A percentile compares a stretch with the other conserved stretches of the same genome.
Evolutionary conservation across 805 yeast species (phyloP).

Genomic region (Zygotorulaspora florentina): DNA sequence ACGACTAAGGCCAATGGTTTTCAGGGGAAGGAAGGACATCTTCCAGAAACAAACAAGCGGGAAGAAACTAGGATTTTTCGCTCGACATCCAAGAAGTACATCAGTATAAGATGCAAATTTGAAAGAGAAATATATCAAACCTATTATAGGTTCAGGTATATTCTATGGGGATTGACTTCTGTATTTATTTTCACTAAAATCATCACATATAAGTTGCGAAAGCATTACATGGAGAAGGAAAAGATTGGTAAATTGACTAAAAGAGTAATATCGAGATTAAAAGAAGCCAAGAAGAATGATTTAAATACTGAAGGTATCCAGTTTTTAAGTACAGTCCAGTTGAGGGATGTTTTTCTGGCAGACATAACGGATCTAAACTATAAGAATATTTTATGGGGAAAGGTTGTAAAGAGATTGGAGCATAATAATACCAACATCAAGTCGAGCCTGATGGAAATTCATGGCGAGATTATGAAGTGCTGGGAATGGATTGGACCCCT

Average conservation of each 20-base stretch:
- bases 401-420: conserved; percentile 54
- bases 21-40: conserved; percentile 37
- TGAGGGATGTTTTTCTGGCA: conserved; percentile 59
- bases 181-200: conserved; percentile 22
- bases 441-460: conserved; percentile 59
- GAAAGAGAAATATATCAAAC: conserved; percentile 47
- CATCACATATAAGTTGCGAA: conserved; percentile 36
- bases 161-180: conserved; percentile 12
- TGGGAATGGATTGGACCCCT: conserved; percentile 75
- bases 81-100: conserved; percentile 65
- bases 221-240: conserved; percentile 37
- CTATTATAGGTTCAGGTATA: conserved; percentile 27
- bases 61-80: conserved; percentile 55
- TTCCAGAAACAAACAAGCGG: conserved; percentile 30
- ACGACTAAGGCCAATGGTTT: conserved; percentile 37
- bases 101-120: conserved; percentile 53
- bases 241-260: conserved; percentile 44
- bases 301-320: conserved; percentile 9
- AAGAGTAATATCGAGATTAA: conserved; percentile 49
- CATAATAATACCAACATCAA: conserved; percentile 57
- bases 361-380: conserved; percentile 26
- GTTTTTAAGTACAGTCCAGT: conserved; percentile 65
- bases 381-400: conserved; percentile 54
- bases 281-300: conserved; percentile 38
- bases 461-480: conserved; percentile 82